Conservation (phyloP, 768 basidiomycete species). For the Boletus sp. region DNA sequence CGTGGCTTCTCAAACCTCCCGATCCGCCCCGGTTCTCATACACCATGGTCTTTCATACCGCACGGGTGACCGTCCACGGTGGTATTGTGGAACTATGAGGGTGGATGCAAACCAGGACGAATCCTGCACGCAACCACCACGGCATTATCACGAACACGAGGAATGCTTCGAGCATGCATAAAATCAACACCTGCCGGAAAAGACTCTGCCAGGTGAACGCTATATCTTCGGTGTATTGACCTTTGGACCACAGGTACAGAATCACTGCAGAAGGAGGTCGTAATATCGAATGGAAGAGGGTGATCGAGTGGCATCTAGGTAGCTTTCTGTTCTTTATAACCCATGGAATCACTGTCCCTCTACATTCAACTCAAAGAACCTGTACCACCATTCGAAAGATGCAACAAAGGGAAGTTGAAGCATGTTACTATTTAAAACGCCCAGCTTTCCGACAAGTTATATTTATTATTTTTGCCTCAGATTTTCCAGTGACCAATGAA, state of each 20-base stretch:
- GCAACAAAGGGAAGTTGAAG: not conserved
- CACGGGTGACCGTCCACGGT: too few species aligned
- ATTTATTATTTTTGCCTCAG: not conserved
- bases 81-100: too few species aligned
- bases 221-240: not conserved
- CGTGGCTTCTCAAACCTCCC: too few species aligned
- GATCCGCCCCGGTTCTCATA: too few species aligned
- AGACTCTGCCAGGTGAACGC: not conserved
- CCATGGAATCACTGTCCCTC: not conserved
- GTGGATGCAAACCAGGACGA: too few species aligned
- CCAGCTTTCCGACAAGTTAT: not conserved
- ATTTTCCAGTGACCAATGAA: not conserved
- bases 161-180: not conserved
- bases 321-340: not conserved
- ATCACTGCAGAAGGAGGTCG: not conserved
- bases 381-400: not conserved
- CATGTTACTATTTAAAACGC: not conserved
- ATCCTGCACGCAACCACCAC: too few species aligned
- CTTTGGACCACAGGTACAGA: not conserved
- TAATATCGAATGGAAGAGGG: not conserved
- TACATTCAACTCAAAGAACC: not conserved
- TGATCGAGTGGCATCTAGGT: not conserved
- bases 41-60: too few species aligned
- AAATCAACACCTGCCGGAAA: not conserved
- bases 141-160: not conserved